These are phyloP conservation scores for Juglanconis oblonga DNA, from an alignment of 2,329 filamentous ascomycete genomes.

Conservation along the genomic window DNA sequence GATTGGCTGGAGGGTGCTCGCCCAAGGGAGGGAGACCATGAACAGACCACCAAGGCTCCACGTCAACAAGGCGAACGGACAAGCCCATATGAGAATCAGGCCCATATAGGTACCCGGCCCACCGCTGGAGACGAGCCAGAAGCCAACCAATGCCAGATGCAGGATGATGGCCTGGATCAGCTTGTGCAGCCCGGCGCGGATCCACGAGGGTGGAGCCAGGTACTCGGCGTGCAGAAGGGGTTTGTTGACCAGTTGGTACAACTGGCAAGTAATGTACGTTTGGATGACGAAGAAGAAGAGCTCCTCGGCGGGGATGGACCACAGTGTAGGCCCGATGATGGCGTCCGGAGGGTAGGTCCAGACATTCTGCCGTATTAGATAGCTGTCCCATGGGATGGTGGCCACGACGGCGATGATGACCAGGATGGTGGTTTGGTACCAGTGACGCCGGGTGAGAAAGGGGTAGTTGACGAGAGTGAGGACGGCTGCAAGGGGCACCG, in stretches of 20 bases:
- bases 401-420: constrained; percentile 62
- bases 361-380: constrained; percentile 64
- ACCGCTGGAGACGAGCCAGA: constrained; percentile 40
- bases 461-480: constrained; percentile 60
- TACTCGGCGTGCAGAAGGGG: constrained; percentile 51
- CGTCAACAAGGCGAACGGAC: constrained; percentile 61
- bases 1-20: constrained; percentile 59
- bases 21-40: constrained; percentile 55
- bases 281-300: constrained; percentile 77
- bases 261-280: constrained; percentile 67
- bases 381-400: constrained; percentile 75
- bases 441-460: constrained; percentile 58
- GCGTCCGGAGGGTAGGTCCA: constrained; percentile 70
- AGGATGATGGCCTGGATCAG: constrained; percentile 46
- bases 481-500: constrained; percentile 58
- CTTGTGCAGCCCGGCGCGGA: neutral
- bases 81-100: constrained; percentile 67
- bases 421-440: constrained; percentile 60
- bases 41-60: constrained; percentile 65
- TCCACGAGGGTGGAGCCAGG: constrained; percentile 22
- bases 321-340: constrained; percentile 60
- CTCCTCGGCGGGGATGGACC: constrained; percentile 68
- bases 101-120: constrained; percentile 63
- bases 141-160: constrained; percentile 41
- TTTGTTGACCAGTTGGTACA: constrained; percentile 68